phyloP scores from a whole-genome alignment of 2,329 filamentous ascomycete genomes.

The Fusarium brevicatenulatum region DNA sequence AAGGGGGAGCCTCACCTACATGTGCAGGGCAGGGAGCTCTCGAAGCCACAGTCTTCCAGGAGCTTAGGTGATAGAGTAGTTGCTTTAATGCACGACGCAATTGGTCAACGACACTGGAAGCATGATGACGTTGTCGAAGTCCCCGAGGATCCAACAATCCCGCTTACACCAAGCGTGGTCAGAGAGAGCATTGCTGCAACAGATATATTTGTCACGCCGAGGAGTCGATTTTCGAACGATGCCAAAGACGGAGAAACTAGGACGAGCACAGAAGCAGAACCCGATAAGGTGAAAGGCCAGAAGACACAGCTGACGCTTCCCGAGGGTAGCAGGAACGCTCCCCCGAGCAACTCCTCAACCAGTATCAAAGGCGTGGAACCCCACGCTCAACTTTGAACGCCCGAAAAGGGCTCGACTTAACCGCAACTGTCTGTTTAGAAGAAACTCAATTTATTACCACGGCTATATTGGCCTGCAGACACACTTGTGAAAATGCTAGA shows the following conservation, averaged over 20 bases:
- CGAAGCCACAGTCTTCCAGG: constrained; percentile 17
- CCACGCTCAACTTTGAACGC: not conserved
- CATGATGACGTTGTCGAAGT: not conserved
- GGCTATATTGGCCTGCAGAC: not conserved
- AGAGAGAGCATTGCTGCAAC: constrained; percentile 30
- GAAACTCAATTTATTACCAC: not conserved
- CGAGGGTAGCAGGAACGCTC: not conserved
- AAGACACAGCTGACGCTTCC: not conserved
- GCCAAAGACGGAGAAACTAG: not conserved
- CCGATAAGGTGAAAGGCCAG: not conserved
- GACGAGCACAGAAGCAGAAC: not conserved
- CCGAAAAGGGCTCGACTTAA: not conserved
- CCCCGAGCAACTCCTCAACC: not conserved
- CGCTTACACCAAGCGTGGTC: constrained; percentile 24
- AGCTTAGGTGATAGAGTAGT: constrained; percentile 37
- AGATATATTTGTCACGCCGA: constrained; percentile 38
- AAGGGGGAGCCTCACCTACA: constrained; percentile 8
- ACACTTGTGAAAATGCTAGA: not conserved
- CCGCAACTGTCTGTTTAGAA: not conserved
- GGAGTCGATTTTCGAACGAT: constrained; percentile 30
- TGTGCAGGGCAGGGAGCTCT: not conserved
- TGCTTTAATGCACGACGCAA: constrained; percentile 27
- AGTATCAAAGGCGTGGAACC: not conserved
- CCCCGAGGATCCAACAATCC: not conserved
- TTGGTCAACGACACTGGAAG: constrained; percentile 7